These are phyloP conservation scores for Nicotiana tomentosiformis DNA, from an alignment of 257 asterid genomes.

Conservation along the genomic window DNA sequence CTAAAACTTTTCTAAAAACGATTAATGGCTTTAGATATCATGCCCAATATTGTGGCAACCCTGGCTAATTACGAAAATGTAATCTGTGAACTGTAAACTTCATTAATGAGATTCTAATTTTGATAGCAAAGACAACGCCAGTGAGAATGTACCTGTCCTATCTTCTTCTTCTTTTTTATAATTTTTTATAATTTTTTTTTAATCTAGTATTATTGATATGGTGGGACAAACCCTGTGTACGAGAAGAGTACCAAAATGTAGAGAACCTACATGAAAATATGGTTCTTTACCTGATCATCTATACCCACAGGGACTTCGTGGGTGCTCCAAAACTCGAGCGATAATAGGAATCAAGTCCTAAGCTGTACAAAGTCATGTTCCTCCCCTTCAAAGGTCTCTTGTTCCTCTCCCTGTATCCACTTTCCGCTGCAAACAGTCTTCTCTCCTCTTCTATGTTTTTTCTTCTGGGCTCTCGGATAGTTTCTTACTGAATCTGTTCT, in stretches of 20 bases:
- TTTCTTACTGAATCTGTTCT: background rate
- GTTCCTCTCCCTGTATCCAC: background rate
- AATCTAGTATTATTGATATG: background rate
- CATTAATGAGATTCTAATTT: background rate
- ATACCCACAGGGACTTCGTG: too few relatives aligned
- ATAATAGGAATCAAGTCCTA: background rate
- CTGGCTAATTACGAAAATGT: background rate
- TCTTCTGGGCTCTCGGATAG: background rate
- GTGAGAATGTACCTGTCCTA: background rate
- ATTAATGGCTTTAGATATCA: background rate
- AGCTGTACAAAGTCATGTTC: background rate
- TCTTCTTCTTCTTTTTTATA: background rate
- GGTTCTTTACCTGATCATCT: background rate
- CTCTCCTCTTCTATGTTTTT: background rate
- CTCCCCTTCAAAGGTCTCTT: background rate
- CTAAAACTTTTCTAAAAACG: background rate
- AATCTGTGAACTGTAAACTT: background rate
- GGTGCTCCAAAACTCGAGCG: background rate
- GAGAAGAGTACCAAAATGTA: background rate
- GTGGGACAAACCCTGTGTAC: background rate
- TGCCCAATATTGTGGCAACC: background rate
- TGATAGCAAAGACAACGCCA: background rate
- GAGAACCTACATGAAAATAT: background rate
- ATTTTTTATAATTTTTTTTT: background rate
- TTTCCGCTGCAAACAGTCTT: background rate